Base-by-base conservation (phyloP, 176 grass and related monocot genomes). In the Musa acuminata region DNA sequence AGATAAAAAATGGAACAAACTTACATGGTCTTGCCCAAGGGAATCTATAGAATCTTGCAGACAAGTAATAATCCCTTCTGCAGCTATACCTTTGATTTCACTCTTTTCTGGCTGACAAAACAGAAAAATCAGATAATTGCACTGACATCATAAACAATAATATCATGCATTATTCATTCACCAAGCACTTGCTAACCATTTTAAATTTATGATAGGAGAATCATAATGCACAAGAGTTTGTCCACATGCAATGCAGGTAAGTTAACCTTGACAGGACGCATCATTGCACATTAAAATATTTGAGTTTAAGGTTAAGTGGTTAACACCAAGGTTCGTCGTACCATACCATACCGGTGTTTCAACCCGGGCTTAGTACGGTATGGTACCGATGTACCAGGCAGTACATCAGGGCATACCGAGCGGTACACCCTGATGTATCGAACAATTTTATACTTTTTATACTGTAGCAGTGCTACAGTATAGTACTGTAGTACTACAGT, bases 11-110 rank as follows among this genome's bases (percentile, higher is more conserved):
- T 72, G 55, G 60, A 84, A 49, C 66, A 29, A 80, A 51, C 87
- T 92, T 85, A 96, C 93, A 77, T 88, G 81, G 62, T 83, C 85
- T 87, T 91, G 74, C 55, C 85, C 69, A 1, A 98, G 90, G 64
- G 94, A 90, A 68, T 93, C 87, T 75, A 98, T 91, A 78, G 77
- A 82, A 71, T 93, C 94, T 82, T 98, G 94, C 50, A 98, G 76
- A 79, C 90, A 98, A 82, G 87, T 93, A 24, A 98, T 74, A 72
- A 98, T 69, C 62, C 90, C 94, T 93, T 98, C 90, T 78, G 86
- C 80, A 83, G 94, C 90, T 77, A 98, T 82, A 72, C 73, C 75
- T 74, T 84, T 91, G 62, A 98, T 64, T 74, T 93, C 83, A 90
- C 67, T 86, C 85, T 82, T 75, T 63, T 89, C 88, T 89, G 90